Base-by-base conservation (phyloP, 352 stramenopile species). In the Elongisporangium undulatum region DNA sequence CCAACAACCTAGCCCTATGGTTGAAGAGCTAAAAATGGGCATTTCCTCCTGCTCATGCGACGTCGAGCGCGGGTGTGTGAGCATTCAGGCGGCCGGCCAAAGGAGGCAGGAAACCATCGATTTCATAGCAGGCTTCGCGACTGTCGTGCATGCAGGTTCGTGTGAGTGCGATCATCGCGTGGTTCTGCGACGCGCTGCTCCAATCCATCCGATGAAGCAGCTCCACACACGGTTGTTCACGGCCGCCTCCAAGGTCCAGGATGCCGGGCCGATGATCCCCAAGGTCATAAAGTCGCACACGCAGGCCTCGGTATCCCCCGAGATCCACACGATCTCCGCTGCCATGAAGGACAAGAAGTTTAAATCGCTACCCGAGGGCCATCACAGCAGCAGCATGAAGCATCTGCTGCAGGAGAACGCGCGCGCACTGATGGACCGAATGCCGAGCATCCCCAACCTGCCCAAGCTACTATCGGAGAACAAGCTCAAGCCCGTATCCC, bases 371-470 rank as follows among this genome's bases (percentile, higher is more conserved):
- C 48, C 5, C 8, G 29, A 15, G 1, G 4, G 1, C 5, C 1
- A 15, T 41, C 29, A 13, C 29, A 41, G 29, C 29, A 15, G 58
- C 22, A 84, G 62, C 24, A 66, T 85, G 50, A 64, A 59, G 7
- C 69, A 69, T 53, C 55, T 72, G 38, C 49, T 84, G 10, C 72
- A 78, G 20, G 57, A 73, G n/a, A 83, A 75, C 62, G 69, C 69
- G 2, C 41, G 58, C 15, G 63, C 59, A 0, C 29, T 85, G 24
- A 66, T 50, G 21, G 62, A 63, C 49, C 69, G 66, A 0, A 56
- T 83, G 26, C 71, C 77, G 24, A 70, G 71, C 5, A 77, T 85
- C 63, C 72, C 68, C 23, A 75, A 72, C 39, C 56, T 82, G 9
- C 59, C 72, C 0, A 59, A 65, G 19, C 63, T 68, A 51, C 29